Evolutionary conservation across 129 eudicot species (phyloP), one percentile per base, ranked within the genome.

Genomic region (Heracleum sosnowskyi): DNA sequence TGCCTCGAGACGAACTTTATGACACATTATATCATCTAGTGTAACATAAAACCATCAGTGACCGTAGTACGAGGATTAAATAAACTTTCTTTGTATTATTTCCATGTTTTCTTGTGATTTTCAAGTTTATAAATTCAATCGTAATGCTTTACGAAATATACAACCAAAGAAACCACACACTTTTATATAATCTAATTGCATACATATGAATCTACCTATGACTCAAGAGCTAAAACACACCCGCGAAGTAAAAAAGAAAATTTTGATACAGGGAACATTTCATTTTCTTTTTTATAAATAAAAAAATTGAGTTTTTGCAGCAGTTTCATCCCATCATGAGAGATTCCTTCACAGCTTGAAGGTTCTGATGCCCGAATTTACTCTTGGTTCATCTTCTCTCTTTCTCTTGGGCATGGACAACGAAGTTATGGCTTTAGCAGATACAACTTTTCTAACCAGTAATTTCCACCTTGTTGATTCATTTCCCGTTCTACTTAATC

Each of bases 391-490:
- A 33, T 91, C 89, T 75, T 85, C 89, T 81, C 90, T 88, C 77
- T 84, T 89, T 78, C 89, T 82, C 86, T 88, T 89, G 4, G 92
- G 62, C 82, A 89, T 53, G 28, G 97, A 85, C 83, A 96, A 77
- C 0, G 95, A 92, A 33, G 91, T 86, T 22, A 90, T 82, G 76
- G 92, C 91, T 85, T 83, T 90, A 16, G 97, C 97, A 15, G 87
- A 79, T 15, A 84, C 83, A 75, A 92, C 97, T 73, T 90, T 96
- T 47, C 87, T 87, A 83, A 92, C 97, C 33, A 96, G 74, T 71
- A 89, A 72, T 70, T 79, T 89, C 97, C 99, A 92, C 74, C 87
- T 83, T 7, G 49, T 24, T 1, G 78, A 79, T 57, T 89, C 87
- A 10, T 83, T 89, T 44, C 89, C 84, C 41, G 83, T 81, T 53